Conservation (phyloP, 495 filamentous ascomycete genomes). For the Penicillium manginii region DNA sequence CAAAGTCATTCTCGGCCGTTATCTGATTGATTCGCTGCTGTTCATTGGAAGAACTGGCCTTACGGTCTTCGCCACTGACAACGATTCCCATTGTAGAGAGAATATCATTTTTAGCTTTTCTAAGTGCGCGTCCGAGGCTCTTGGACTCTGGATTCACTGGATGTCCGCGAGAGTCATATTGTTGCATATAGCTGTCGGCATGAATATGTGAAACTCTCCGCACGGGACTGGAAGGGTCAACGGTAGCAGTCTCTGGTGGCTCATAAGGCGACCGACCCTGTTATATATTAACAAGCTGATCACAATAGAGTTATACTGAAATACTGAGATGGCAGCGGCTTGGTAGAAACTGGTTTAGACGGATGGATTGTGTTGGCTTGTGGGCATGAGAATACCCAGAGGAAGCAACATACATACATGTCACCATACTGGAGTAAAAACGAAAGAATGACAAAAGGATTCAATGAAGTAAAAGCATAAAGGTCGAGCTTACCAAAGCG, state of each 20-base stretch:
- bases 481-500: constrained; percentile 51
- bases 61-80: constrained; percentile 48
- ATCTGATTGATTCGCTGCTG: constrained; percentile 48
- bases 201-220: constrained; percentile 42
- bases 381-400: background rate
- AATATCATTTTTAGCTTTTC: constrained; percentile 61
- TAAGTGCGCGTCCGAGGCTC: constrained; percentile 43
- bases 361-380: background rate
- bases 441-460: background rate
- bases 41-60: constrained; percentile 36
- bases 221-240: constrained; percentile 24
- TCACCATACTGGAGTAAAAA: background rate
- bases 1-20: constrained; percentile 53
- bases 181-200: constrained; percentile 57
- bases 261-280: constrained; percentile 78
- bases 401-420: background rate
- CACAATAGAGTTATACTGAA: background rate
- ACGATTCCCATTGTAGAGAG: constrained; percentile 60
- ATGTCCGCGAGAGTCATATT: constrained; percentile 72
- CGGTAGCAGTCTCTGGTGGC: constrained; percentile 45
- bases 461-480: constrained; percentile 6
- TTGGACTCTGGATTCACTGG: constrained; percentile 64
- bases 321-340: background rate
- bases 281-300: constrained; percentile 21
- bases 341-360: background rate